These are phyloP conservation scores for Colletotrichum eremochloae DNA, from an alignment of 2,329 filamentous ascomycete genomes.

Conservation along the genomic window DNA sequence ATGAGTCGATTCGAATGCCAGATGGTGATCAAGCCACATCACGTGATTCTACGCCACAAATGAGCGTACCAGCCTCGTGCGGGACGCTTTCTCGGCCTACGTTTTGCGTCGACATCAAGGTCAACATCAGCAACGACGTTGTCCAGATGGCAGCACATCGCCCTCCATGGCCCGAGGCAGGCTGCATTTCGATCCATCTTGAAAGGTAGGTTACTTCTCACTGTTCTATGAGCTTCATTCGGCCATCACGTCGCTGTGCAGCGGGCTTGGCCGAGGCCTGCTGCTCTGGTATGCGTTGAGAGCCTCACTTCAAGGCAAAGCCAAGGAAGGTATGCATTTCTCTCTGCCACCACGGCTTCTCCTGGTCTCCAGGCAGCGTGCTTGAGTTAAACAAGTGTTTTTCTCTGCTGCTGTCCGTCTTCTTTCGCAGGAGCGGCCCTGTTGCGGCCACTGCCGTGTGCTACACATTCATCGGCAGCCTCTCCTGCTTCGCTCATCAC, in stretches of 20 bases:
- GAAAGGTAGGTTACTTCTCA: not conserved
- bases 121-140: conserved; percentile 36
- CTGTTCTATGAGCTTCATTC: not conserved
- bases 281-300: conserved; percentile 40
- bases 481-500: conserved; percentile 24
- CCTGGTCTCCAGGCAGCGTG: conserved; percentile 1
- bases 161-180: conserved; percentile 18
- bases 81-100: conserved; percentile 41
- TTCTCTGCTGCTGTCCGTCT: not conserved
- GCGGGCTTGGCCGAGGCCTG: conserved; percentile 26
- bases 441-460: conserved; percentile 13
- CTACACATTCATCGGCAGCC: conserved; percentile 13
- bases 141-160: conserved; percentile 31
- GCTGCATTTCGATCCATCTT: conserved; percentile 12
- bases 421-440: not conserved
- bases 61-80: conserved; percentile 36
- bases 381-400: conserved; percentile 13
- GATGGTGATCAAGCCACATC: conserved; percentile 20
- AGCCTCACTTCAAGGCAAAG: conserved; percentile 39
- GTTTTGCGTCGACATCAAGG: conserved; percentile 41
- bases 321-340: conserved; percentile 43
- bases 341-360: conserved; percentile 6
- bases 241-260: not conserved
- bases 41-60: conserved; percentile 24
- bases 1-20: no score